These are phyloP conservation scores for Echria macrotheca DNA, from an alignment of 495 filamentous ascomycete genomes.

Conservation along the genomic window DNA sequence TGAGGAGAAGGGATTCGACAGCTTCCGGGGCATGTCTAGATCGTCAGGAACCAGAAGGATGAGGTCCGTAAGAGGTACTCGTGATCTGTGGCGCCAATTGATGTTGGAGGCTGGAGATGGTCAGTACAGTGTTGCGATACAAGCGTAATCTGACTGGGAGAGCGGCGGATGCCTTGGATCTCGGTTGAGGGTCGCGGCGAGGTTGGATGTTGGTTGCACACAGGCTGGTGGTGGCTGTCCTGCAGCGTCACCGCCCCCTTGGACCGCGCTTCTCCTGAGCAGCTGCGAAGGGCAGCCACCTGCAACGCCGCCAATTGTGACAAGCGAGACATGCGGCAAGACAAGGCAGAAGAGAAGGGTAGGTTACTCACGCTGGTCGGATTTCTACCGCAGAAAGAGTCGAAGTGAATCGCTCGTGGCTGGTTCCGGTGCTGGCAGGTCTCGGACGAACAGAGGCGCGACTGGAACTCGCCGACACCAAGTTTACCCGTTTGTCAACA, in stretches of 20 bases:
- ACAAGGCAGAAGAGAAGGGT: background rate
- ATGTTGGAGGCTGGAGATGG: slow-evolving; percentile 7
- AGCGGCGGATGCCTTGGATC: background rate
- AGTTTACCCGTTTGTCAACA: background rate
- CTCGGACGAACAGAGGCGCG: slow-evolving; percentile 1
- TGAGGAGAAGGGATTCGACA: slow-evolving; percentile 36
- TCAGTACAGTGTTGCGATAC: slow-evolving; percentile 9
- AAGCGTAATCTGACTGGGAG: background rate
- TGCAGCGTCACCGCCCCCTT: background rate
- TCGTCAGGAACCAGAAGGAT: background rate
- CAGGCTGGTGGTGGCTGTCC: background rate
- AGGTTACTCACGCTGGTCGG: background rate
- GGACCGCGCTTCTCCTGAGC: no score
- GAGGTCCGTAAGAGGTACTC: slow-evolving; percentile 8
- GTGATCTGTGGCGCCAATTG: slow-evolving; percentile 14
- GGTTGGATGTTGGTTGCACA: no score
- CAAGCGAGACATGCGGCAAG: background rate
- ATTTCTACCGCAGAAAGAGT: background rate
- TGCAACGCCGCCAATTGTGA: no score
- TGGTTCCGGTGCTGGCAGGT: background rate
- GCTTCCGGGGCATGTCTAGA: slow-evolving; percentile 49
- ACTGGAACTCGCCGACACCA: background rate
- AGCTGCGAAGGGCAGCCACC: no score
- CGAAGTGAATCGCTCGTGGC: slow-evolving; percentile 6
- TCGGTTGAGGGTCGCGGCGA: no score